A percentile compares a stretch with the other conserved stretches of the same genome.
Evolutionary conservation across 1,284 basidiomycete species (phyloP).

Genomic region (Malassezia japonica): DNA sequence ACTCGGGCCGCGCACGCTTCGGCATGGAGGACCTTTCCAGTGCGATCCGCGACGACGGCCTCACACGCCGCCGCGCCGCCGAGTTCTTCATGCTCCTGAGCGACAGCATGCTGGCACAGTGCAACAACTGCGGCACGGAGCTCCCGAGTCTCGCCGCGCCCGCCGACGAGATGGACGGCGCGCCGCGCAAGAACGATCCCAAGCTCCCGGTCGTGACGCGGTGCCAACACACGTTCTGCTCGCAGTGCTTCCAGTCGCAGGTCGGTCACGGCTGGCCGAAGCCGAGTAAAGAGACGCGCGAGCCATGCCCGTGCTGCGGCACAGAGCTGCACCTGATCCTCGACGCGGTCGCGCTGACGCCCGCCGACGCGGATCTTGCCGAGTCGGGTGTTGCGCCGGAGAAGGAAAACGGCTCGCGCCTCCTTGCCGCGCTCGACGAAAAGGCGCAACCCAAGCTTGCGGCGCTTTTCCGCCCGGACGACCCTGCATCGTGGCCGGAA

Average conservation of each 20-base stretch:
- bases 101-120: constrained; percentile 75
- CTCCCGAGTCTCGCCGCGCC: constrained; percentile 49
- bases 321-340: constrained; percentile 33
- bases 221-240: constrained; percentile 77
- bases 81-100: constrained; percentile 70
- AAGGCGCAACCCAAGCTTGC: neutral
- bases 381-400: neutral
- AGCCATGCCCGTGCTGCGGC: constrained; percentile 62
- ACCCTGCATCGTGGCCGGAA: constrained; percentile 8
- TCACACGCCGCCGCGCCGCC: constrained; percentile 63
- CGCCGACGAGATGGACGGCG: constrained; percentile 51
- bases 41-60: constrained; percentile 67
- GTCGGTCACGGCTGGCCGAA: constrained; percentile 24
- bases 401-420: neutral
- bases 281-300: constrained; percentile 14
- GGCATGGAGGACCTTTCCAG: constrained; percentile 54
- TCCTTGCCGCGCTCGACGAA: constrained; percentile 19
- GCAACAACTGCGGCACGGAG: constrained; percentile 73
- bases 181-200: constrained; percentile 51
- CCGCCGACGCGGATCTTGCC: constrained; percentile 16
- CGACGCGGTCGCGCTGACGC: constrained; percentile 28
- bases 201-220: constrained; percentile 59
- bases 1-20: constrained; percentile 49
- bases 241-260: constrained; percentile 44
- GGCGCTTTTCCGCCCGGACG: constrained; percentile 3